Conservation (phyloP, 2,329 filamentous ascomycete species). For the Microcyclospora tardicrescens region DNA sequence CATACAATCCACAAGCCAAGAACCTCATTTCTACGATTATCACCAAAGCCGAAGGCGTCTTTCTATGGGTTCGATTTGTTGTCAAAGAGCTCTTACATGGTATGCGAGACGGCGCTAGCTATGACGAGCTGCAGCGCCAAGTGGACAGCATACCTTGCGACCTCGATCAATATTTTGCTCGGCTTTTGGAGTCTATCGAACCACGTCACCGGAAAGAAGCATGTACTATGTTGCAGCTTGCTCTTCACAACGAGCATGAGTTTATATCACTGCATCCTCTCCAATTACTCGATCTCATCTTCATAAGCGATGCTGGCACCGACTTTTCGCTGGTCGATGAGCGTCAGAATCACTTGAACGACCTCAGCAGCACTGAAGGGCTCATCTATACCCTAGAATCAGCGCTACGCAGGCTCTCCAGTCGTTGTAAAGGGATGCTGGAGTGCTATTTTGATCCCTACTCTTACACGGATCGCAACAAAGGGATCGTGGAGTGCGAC, state of each 20-base stretch:
- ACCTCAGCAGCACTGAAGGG: background rate
- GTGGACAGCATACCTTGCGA: constrained; percentile 1
- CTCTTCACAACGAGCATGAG: constrained; percentile 3
- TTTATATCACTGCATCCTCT: constrained; percentile 2
- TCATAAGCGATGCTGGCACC: constrained; percentile 1
- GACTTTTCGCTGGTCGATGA: constrained; percentile 2
- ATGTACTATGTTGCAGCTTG: constrained; percentile 3
- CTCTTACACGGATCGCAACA: too few species aligned
- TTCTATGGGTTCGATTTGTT: constrained; percentile 19
- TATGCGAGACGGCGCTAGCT: constrained; percentile 5
- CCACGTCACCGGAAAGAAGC: constrained; percentile 3
- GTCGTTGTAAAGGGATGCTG: constrained; percentile 6
- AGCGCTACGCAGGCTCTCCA: constrained; percentile 1
- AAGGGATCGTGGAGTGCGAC: too few species aligned
- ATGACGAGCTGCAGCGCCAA: background rate
- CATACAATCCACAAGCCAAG: constrained; percentile 1
- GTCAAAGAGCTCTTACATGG: constrained; percentile 9
- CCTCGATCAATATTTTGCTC: constrained; percentile 3
- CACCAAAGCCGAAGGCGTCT: constrained; percentile 14
- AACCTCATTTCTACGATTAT: constrained; percentile 7
- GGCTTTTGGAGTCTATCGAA: constrained; percentile 3
- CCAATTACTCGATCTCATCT: constrained; percentile 3
- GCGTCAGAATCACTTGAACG: background rate
- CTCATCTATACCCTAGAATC: constrained; percentile 2
- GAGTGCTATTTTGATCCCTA: constrained; percentile 1